phyloP scores from a whole-genome alignment of 805 yeast genomes.

The Teunomyces kruisii region DNA sequence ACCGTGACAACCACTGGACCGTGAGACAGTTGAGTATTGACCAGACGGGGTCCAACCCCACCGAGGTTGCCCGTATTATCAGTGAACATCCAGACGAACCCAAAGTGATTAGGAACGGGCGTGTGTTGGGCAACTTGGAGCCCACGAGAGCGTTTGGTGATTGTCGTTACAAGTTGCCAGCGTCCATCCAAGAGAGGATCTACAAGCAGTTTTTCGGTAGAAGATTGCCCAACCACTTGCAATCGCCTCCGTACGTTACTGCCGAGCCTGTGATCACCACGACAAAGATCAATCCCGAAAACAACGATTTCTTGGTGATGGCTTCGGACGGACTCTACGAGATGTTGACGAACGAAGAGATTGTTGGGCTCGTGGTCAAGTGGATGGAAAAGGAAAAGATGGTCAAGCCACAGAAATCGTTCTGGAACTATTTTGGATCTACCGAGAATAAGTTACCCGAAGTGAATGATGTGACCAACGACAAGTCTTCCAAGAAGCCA shows the following conservation, averaged over 20 bases:
- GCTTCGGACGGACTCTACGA: slow-evolving; percentile 95
- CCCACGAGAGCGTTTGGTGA: slow-evolving; percentile 98
- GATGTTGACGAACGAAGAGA: slow-evolving; percentile 87
- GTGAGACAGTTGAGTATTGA: slow-evolving; percentile 84
- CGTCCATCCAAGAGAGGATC: slow-evolving; percentile 67
- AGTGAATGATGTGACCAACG: slow-evolving; percentile 61
- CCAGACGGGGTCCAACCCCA: slow-evolving; percentile 90
- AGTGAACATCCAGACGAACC: slow-evolving; percentile 92
- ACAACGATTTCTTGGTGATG: slow-evolving; percentile 83
- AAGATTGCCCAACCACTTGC: slow-evolving; percentile 65
- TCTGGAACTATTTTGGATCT: slow-evolving; percentile 46
- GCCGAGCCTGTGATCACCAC: slow-evolving; percentile 93
- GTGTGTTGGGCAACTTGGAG: slow-evolving; percentile 89
- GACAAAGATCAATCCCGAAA: slow-evolving; percentile 65
- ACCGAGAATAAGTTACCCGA: slow-evolving; percentile 55
- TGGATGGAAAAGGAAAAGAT: slow-evolving; percentile 84
- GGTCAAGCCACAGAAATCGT: slow-evolving; percentile 49
- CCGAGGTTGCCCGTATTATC: slow-evolving; percentile 79
- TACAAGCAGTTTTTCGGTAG: slow-evolving; percentile 82
- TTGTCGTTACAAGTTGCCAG: slow-evolving; percentile 87
- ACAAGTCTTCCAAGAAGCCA: slow-evolving; percentile 68
- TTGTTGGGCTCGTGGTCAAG: slow-evolving; percentile 85
- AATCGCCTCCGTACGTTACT: slow-evolving; percentile 95
- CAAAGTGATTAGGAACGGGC: slow-evolving; percentile 77
- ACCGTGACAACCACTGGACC: slow-evolving; percentile 75